Evolutionary conservation across 768 basidiomycete genomes (phyloP).

Genomic region (Mycena rosella): DNA sequence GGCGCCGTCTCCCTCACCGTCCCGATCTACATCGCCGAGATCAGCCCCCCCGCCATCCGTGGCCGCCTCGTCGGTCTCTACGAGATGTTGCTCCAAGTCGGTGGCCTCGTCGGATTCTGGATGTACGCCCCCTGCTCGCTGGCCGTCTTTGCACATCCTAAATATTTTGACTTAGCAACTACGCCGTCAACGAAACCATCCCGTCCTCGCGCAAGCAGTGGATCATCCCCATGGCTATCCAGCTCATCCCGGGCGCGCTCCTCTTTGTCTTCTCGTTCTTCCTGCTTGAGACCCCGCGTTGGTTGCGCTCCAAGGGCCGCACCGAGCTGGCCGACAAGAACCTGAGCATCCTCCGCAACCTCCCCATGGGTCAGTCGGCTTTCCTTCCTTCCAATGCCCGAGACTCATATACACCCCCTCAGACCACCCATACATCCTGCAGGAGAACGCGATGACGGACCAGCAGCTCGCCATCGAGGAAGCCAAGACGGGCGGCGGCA

Average conservation of each 20-base stretch:
- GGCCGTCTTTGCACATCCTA: neutral
- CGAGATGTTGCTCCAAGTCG: slow-evolving; percentile 50
- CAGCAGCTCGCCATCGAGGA: slow-evolving; percentile 21
- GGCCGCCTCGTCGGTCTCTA: slow-evolving; percentile 51
- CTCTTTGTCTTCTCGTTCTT: slow-evolving; percentile 4
- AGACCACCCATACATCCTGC: slow-evolving; percentile 12
- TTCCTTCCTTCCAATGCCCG: neutral
- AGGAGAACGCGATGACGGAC: slow-evolving; percentile 26
- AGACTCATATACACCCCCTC: neutral
- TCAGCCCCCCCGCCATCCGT: slow-evolving; percentile 44
- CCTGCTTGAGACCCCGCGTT: slow-evolving; percentile 15
- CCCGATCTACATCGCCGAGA: slow-evolving; percentile 38
- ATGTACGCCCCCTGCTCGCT: slow-evolving; percentile 1
- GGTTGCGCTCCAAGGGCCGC: slow-evolving; percentile 22
- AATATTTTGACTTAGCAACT: neutral
- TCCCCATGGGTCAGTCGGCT: slow-evolving; percentile 10
- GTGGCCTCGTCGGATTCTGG: slow-evolving; percentile 47
- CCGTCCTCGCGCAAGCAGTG: slow-evolving; percentile 24
- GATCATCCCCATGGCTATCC: slow-evolving; percentile 23
- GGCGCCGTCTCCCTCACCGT: slow-evolving; percentile 22
- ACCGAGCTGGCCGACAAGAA: slow-evolving; percentile 18
- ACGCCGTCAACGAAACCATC: slow-evolving; percentile 22
- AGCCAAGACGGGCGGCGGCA: slow-evolving; percentile 18
- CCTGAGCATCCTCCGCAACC: slow-evolving; percentile 24
- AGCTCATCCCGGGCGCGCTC: slow-evolving; percentile 15